phyloP scores from a whole-genome alignment of 2,329 filamentous ascomycete species.

The Cercospora sp. region DNA sequence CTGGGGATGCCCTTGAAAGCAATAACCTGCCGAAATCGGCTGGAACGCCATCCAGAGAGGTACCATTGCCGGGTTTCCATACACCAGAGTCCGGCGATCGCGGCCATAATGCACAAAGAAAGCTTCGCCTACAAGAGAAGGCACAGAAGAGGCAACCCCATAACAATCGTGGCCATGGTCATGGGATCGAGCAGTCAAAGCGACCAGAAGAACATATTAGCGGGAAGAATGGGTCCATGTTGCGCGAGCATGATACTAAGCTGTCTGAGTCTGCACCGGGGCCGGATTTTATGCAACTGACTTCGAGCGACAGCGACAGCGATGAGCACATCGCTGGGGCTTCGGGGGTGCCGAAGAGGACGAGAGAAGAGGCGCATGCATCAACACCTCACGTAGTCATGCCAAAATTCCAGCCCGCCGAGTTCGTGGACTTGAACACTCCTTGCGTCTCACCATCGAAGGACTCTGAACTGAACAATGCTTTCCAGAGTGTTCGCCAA shows the following conservation, averaged over 20 bases:
- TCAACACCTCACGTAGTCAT: background rate
- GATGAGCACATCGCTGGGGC: background rate
- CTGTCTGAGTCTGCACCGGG: background rate
- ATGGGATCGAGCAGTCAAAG: background rate
- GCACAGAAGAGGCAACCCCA: background rate
- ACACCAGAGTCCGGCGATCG: background rate
- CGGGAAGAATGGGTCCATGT: background rate
- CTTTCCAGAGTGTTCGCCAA: background rate
- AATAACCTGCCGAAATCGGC: background rate
- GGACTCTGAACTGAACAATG: background rate
- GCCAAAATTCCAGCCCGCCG: background rate
- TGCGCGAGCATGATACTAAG: background rate
- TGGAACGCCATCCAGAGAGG: background rate
- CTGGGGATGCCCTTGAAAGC: background rate
- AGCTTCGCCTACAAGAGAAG: background rate
- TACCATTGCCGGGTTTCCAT: background rate
- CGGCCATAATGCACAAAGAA: background rate
- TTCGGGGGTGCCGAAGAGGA: background rate
- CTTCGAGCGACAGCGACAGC: background rate
- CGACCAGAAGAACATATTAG: background rate
- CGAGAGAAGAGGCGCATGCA: background rate
- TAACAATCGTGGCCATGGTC: background rate
- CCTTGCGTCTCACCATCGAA: background rate
- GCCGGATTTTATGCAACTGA: conserved; percentile 8
- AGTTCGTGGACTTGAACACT: background rate